Conservation (phyloP, 331 rosid species). For the Malus hybrid region DNA sequence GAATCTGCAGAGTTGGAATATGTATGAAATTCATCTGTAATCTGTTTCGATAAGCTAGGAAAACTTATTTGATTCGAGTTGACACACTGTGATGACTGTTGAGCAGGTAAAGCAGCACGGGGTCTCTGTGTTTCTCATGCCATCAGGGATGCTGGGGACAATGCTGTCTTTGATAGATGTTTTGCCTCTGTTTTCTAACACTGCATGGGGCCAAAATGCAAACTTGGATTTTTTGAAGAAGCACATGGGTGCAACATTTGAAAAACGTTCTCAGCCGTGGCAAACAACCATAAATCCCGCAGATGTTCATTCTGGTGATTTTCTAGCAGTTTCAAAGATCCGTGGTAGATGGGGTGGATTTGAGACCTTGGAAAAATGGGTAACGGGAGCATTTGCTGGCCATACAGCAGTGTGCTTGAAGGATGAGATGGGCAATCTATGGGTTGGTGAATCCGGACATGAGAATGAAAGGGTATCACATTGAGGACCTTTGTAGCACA, state of each 20-base stretch:
- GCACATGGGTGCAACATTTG: constrained; percentile 86
- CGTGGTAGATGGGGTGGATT: constrained; percentile 99
- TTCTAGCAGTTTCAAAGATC: constrained; percentile 81
- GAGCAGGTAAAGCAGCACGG: constrained; percentile 92
- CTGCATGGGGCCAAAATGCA: constrained; percentile 83
- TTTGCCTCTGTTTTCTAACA: constrained; percentile 79
- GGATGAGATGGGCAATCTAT: constrained; percentile 77
- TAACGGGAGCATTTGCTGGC: constrained; percentile 92
- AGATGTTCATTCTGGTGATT: constrained; percentile 88
- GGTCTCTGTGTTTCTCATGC: constrained; percentile 92
- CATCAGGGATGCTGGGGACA: constrained; percentile 92
- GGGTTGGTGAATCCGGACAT: constrained; percentile 98
- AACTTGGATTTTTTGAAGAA: constrained; percentile 63
- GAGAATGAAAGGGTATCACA: constrained; percentile 77
- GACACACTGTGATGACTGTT: constrained; percentile 8
- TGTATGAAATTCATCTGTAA: constrained; percentile 32
- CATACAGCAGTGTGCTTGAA: constrained; percentile 94
- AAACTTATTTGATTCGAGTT: constrained; percentile 1
- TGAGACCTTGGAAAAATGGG: constrained; percentile 93
- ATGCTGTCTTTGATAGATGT: constrained; percentile 72
- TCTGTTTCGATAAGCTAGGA: constrained; percentile 7
- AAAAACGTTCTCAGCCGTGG: constrained; percentile 71
- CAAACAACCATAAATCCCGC: constrained; percentile 52
- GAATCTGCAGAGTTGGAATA: constrained; percentile 91
- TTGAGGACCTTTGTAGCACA: not conserved